Percentiles rank a stretch among this genome's conserved stretches.
Conservation (phyloP, 2,329 filamentous ascomycete species). For the Colletotrichum sidae region DNA sequence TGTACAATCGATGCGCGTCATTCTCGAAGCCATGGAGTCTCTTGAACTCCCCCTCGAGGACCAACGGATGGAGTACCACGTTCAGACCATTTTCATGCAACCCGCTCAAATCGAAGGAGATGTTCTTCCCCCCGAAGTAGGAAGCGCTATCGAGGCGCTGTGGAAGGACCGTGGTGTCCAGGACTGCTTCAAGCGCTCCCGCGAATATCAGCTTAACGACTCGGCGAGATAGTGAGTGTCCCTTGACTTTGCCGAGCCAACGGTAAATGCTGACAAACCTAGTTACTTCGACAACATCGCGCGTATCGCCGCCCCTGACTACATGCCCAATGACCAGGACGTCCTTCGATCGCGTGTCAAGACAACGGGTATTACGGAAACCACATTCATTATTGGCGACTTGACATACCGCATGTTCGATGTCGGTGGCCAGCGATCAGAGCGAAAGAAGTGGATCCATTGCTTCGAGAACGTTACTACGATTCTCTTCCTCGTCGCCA, state of each 20-base stretch:
- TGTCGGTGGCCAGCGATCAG: constrained; percentile 93
- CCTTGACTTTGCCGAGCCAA: constrained; percentile 46
- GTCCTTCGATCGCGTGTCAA: constrained; percentile 96
- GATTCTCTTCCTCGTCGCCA: constrained; percentile 95
- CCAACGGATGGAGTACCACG: constrained; percentile 94
- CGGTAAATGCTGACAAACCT: constrained; percentile 18
- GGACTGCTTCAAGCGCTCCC: constrained; percentile 93
- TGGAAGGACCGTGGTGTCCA: constrained; percentile 96
- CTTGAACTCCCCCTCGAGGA: constrained; percentile 87
- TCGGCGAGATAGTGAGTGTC: constrained; percentile 89
- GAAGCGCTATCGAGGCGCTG: constrained; percentile 89
- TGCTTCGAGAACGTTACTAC: constrained; percentile 98
- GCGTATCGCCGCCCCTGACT: constrained; percentile 90
- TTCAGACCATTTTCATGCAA: constrained; percentile 99
- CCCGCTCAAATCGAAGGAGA: constrained; percentile 96
- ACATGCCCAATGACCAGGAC: constrained; percentile 95
- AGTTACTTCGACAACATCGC: constrained; percentile 97
- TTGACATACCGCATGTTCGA: constrained; percentile 98
- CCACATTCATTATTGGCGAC: constrained; percentile 94
- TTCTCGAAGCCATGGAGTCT: constrained; percentile 76
- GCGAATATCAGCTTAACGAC: constrained; percentile 97
- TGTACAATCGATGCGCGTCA: constrained; percentile 76
- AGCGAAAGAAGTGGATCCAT: constrained; percentile 99
- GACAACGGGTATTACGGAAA: constrained; percentile 97
- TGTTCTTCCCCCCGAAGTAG: constrained; percentile 92